Conservation (phyloP, 2,329 filamentous ascomycete genomes). For the Penicillium sumatraense region DNA sequence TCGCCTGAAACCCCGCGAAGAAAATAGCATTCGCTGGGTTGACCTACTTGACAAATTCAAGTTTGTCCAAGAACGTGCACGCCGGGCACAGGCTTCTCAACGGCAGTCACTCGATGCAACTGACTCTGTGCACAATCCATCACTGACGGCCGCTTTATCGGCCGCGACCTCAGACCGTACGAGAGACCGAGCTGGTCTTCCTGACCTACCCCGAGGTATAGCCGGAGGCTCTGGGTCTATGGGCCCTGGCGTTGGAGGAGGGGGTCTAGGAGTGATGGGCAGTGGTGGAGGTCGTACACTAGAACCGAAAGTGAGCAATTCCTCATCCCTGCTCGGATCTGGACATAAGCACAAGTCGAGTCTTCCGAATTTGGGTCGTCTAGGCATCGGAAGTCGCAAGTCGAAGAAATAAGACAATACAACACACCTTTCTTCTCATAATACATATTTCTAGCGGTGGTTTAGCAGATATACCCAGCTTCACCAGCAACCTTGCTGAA, state of each 20-base stretch:
- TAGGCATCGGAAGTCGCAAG: slow-evolving; percentile 72
- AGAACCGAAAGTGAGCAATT: slow-evolving; percentile 24
- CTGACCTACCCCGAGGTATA: slow-evolving; percentile 36
- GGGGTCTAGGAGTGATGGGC: slow-evolving; percentile 20
- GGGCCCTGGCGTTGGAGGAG: slow-evolving; percentile 49
- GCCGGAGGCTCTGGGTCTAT: slow-evolving; percentile 24
- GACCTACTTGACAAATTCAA: slow-evolving; percentile 96
- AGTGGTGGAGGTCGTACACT: slow-evolving; percentile 36
- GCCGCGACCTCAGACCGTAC: slow-evolving; percentile 32
- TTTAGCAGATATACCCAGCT: background rate
- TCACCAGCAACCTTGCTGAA: background rate
- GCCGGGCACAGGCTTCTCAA: slow-evolving; percentile 65
- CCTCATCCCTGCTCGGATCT: slow-evolving; percentile 38
- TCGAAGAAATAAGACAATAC: slow-evolving; percentile 43
- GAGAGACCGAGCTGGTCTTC: slow-evolving; percentile 37
- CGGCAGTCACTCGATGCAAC: slow-evolving; percentile 53
- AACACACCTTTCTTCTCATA: slow-evolving; percentile 2
- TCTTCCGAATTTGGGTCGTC: slow-evolving; percentile 70
- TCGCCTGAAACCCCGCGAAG: slow-evolving; percentile 79
- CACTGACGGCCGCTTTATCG: slow-evolving; percentile 38
- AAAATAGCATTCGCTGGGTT: slow-evolving; percentile 84
- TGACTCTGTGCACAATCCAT: slow-evolving; percentile 51
- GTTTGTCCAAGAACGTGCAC: slow-evolving; percentile 82
- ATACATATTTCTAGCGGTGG: background rate
- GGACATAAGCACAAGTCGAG: slow-evolving; percentile 65